A percentile compares a stretch with the other conserved stretches of the same genome.
Evolutionary conservation across 441 rosid genomes (phyloP).

Genomic region (Sinapis alba): DNA sequence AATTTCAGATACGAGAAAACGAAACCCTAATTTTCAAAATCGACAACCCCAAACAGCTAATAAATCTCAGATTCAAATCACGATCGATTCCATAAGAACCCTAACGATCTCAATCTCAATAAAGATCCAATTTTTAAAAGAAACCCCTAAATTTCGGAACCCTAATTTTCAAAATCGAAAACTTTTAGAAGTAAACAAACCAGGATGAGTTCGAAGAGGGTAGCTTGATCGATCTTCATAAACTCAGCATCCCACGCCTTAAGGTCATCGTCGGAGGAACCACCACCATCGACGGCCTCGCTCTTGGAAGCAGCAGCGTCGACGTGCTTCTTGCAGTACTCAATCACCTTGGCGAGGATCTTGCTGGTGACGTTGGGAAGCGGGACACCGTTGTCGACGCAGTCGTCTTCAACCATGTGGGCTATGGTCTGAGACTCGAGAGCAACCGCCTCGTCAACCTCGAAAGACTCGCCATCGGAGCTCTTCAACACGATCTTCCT

Average conservation of each 20-base stretch:
- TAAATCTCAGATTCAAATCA: neutral
- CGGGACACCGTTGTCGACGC: conserved; percentile 61
- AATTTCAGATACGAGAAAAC: neutral
- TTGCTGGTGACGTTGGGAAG: conserved; percentile 61
- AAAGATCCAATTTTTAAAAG: neutral
- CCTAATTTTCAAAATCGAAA: conserved; percentile 27
- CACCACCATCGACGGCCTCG: conserved; percentile 44
- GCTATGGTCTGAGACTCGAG: conserved; percentile 62
- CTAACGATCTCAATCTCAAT: neutral
- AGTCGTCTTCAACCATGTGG: conserved; percentile 64
- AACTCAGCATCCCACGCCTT: conserved; percentile 69
- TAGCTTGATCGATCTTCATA: conserved; percentile 69
- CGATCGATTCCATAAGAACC: neutral
- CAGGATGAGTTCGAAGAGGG: conserved; percentile 71
- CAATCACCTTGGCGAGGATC: conserved; percentile 70
- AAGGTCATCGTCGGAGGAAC: conserved; percentile 44
- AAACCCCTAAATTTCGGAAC: conserved; percentile 22
- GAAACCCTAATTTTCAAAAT: neutral
- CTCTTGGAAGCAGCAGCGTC: conserved; percentile 45
- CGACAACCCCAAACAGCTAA: neutral
- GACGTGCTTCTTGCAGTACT: conserved; percentile 70
- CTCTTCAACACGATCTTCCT: conserved; percentile 60
- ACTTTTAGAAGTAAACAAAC: conserved; percentile 1
- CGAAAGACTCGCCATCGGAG: conserved; percentile 66
- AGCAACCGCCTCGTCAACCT: conserved; percentile 69